Conservation (phyloP, 2,329 filamentous ascomycete species). For the Aspergillus bombycis region DNA sequence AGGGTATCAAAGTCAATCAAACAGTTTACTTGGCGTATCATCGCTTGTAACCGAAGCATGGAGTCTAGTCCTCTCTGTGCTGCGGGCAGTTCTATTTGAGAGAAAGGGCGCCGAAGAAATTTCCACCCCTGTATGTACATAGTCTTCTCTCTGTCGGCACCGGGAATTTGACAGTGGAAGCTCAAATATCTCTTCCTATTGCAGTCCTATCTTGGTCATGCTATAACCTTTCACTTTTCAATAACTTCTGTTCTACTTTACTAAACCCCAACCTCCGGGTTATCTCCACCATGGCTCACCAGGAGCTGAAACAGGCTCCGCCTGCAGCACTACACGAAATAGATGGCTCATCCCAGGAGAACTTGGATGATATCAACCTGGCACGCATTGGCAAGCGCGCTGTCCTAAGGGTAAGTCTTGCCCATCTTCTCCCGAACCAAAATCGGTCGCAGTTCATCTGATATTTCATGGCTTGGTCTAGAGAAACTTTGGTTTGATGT, state of each 20-base stretch:
- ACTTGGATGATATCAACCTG: neutral
- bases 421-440: no score
- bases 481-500: conserved; percentile 46
- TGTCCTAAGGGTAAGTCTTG: neutral
- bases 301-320: neutral
- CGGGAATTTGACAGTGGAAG: neutral
- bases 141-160: neutral
- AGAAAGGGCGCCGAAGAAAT: neutral
- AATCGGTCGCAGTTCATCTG: neutral
- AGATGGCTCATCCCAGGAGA: neutral
- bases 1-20: neutral
- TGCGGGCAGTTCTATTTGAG: neutral
- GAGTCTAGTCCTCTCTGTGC: neutral
- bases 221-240: neutral
- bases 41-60: neutral
- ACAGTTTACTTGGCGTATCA: neutral
- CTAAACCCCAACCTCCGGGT: neutral
- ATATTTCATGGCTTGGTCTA: conserved; percentile 13
- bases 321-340: neutral
- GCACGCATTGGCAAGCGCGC: neutral
- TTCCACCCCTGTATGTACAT: neutral
- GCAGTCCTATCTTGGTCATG: neutral
- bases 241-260: neutral
- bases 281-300: neutral
- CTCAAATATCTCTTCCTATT: neutral